A percentile compares a stretch with the other conserved stretches of the same genome.
These are phyloP conservation scores for Xylona heveae DNA, from an alignment of 495 filamentous ascomycete genomes.

Conservation along the genomic window DNA sequence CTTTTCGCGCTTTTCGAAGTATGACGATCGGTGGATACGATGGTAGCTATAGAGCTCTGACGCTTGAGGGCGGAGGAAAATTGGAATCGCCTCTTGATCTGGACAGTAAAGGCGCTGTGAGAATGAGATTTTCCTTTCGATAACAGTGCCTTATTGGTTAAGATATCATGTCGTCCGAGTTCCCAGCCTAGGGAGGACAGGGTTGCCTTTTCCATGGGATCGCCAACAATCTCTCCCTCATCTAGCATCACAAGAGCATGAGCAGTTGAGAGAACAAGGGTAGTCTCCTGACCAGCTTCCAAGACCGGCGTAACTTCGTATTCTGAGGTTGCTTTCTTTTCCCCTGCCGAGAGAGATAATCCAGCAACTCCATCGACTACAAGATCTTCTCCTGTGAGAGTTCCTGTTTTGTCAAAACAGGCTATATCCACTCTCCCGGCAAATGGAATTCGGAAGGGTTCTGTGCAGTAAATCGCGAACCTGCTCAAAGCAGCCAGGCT, in stretches of 20 bases:
- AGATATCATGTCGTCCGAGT: conserved; percentile 66
- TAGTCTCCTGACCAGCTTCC: conserved; percentile 54
- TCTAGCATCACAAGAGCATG: conserved; percentile 91
- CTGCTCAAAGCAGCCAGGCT: conserved; percentile 86
- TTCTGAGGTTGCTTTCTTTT: conserved; percentile 29
- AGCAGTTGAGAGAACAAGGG: conserved; percentile 82
- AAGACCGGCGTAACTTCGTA: conserved; percentile 47
- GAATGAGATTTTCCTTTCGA: neutral
- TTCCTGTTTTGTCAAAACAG: conserved; percentile 98
- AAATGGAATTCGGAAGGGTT: conserved; percentile 97
- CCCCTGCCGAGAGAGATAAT: conserved; percentile 48
- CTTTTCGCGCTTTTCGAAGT: conserved; percentile 50
- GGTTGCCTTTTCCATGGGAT: conserved; percentile 98
- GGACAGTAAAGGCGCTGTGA: conserved; percentile 37
- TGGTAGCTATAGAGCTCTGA: conserved; percentile 78
- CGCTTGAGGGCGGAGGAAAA: conserved; percentile 94
- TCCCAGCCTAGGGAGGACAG: conserved; percentile 76
- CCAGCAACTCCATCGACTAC: conserved; percentile 96
- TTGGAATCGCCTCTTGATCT: conserved; percentile 91
- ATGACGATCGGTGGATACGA: conserved; percentile 41
- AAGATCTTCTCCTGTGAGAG: conserved; percentile 87
- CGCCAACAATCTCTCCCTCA: conserved; percentile 90
- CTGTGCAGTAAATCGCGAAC: conserved; percentile 94
- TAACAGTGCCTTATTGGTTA: conserved; percentile 29
- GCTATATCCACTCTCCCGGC: conserved; percentile 90